phyloP scores from a whole-genome alignment of 345 rosid species.

The Aethionema arabicum region DNA sequence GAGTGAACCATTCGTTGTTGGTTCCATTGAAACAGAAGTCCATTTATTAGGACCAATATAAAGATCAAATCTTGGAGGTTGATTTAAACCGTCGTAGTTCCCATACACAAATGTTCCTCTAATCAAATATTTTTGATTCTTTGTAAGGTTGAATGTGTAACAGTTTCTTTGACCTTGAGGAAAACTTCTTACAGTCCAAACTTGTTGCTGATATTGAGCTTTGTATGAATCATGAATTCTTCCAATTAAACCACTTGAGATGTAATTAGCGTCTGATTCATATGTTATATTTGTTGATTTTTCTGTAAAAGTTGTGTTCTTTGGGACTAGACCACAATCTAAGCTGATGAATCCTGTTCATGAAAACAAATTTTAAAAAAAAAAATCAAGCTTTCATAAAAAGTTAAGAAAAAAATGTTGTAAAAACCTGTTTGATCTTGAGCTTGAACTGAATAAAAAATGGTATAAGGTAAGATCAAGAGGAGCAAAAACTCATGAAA shows the following conservation, averaged over 20 bases:
- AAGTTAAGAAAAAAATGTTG: neutral
- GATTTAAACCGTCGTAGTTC: slow-evolving; percentile 2
- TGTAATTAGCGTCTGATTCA: slow-evolving; percentile 1
- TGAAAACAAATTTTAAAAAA: neutral
- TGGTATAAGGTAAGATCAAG: slow-evolving; percentile 4
- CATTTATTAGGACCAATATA: slow-evolving; percentile 17
- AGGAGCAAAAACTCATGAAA: slow-evolving; percentile 11
- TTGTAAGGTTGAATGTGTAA: slow-evolving; percentile 12
- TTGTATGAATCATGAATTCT: neutral
- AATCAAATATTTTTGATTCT: neutral
- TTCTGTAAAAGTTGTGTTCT: neutral
- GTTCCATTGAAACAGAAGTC: neutral
- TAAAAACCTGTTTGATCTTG: slow-evolving; percentile 29
- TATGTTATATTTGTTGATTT: slow-evolving; percentile 9
- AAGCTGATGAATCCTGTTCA: slow-evolving; percentile 21
- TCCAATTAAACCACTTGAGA: neutral
- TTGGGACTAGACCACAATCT: slow-evolving; percentile 20
- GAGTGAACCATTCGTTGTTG: too few relatives aligned
- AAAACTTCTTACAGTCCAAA: slow-evolving; percentile 16
- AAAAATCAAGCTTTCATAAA: neutral
- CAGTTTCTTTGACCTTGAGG: slow-evolving; percentile 24
- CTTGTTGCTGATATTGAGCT: neutral
- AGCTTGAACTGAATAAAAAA: slow-evolving; percentile 21
- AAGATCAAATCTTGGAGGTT: slow-evolving; percentile 11
- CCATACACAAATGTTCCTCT: slow-evolving; percentile 23